Evolutionary conservation across 257 asterid genomes (phyloP), one percentile per base, ranked within the genome.

Genomic region (Solanum okadae): DNA sequence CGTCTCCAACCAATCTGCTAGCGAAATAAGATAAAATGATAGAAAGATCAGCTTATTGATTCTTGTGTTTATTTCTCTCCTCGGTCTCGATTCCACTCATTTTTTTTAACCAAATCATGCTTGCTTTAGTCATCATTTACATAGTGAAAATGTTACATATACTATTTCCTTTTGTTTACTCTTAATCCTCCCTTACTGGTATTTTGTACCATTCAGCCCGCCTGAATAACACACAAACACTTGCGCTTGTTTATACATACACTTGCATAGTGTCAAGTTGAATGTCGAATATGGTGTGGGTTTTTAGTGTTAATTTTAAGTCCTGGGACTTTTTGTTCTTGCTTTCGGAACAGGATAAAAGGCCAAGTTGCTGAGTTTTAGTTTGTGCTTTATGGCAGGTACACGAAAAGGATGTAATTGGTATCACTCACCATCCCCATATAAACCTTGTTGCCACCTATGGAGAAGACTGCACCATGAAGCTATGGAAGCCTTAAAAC

Each of bases 351-450:
- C 68, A 16, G 68, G 86, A 49, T 8, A 0, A 18, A 81, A 16
- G 65, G 68, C 2, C 25, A 42, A 46, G 11, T 29, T 14, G 3
- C 65, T 37, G 85, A 34, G 72, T 73, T 33, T 10, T 70, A 44
- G 75, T 71, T 87, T 65, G 42, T 42, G 65, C 52, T 78, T 78
- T 42, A 23, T 87, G 89, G 87, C 93, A 96, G 99, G 98, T 95
- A 72, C 99, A 96, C 72, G 98, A 96, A 91, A 96, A 96, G 94
- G 98, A 96, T 86, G 98, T 94, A 90, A 96, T 96, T 29, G 99
- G 99, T 59, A 85, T 96, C 34, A 90, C 99, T 22, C 98, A 96
- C 93, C 99, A 97, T 91, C 98, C 99, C 87, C 99, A 95, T 86
- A 91, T 94, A 87, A 96, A 96, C 87, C 98, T 96, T 31, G 87